phyloP scores from a whole-genome alignment of 2,329 filamentous ascomycete genomes.

The Dactylella cylindrospora region DNA sequence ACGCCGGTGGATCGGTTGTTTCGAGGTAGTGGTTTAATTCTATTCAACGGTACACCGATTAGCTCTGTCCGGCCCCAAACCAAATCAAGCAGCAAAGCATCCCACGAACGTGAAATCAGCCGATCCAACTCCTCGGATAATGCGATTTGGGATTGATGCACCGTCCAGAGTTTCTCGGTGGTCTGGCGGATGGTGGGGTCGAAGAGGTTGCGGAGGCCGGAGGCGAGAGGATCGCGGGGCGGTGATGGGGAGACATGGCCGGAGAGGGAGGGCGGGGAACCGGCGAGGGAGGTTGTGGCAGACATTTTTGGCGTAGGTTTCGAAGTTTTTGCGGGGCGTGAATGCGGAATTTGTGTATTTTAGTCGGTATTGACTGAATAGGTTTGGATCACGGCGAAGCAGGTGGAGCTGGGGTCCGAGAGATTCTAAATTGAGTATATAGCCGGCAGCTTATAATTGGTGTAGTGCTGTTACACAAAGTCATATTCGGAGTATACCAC shows the following conservation, averaged over 20 bases:
- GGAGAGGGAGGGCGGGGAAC: conserved; percentile 32
- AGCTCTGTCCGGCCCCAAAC: background rate
- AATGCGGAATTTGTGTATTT: too few species aligned
- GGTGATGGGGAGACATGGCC: conserved; percentile 31
- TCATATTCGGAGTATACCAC: too few species aligned
- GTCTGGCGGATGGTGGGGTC: conserved; percentile 48
- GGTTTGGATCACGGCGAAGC: too few species aligned
- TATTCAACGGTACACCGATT: conserved; percentile 3
- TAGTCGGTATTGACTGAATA: too few species aligned
- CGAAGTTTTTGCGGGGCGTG: too few species aligned
- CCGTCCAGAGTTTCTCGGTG: conserved; percentile 47
- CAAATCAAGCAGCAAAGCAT: background rate
- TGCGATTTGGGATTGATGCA: conserved; percentile 48
- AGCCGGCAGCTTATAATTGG: too few species aligned
- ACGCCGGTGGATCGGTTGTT: conserved; percentile 47
- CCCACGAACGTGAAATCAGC: conserved; percentile 46
- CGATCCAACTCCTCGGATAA: conserved; percentile 47
- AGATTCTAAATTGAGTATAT: too few species aligned
- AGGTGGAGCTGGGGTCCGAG: too few species aligned
- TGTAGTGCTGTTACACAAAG: too few species aligned
- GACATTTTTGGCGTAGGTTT: too few species aligned
- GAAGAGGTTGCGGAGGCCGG: conserved; percentile 47
- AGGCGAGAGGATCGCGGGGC: conserved; percentile 46
- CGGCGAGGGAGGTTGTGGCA: conserved; percentile 24
- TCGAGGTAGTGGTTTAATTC: conserved; percentile 48